Evolutionary conservation across 225 moss, liverwort and hornwort genomes (phyloP).

Genomic region (Ulota crispa): DNA sequence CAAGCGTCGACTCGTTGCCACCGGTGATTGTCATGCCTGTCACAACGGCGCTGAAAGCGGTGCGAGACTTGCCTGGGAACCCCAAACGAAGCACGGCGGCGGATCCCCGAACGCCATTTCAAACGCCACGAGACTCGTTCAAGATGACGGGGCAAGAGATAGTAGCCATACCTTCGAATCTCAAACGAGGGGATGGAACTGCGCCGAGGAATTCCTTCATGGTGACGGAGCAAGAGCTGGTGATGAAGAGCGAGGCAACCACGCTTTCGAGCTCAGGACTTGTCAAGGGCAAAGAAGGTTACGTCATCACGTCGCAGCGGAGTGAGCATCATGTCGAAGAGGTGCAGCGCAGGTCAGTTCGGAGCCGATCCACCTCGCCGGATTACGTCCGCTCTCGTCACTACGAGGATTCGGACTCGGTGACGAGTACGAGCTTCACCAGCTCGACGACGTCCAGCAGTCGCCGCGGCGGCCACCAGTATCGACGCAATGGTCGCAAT

Average conservation of each 20-base stretch:
- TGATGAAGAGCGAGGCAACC: conserved; percentile 19
- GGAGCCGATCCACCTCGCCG: conserved; percentile 39
- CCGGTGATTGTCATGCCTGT: neutral
- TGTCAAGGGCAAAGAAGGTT: conserved; percentile 10
- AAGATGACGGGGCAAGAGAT: conserved; percentile 9
- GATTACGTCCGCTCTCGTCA: conserved; percentile 17
- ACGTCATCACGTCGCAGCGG: conserved; percentile 23
- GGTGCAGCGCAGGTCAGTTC: conserved; percentile 10
- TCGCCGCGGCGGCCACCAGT: conserved; percentile 22
- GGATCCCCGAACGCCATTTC: neutral
- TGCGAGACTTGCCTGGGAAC: conserved; percentile 4
- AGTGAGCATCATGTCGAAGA: conserved; percentile 39
- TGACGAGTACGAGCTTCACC: conserved; percentile 41
- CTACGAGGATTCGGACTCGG: conserved; percentile 27
- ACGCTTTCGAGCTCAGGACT: neutral
- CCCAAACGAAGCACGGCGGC: neutral
- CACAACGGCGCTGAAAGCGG: conserved; percentile 10
- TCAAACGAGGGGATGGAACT: conserved; percentile 6
- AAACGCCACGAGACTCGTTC: conserved; percentile 16
- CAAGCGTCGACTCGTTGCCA: neutral
- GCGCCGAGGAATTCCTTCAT: conserved; percentile 15
- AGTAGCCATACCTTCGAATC: neutral
- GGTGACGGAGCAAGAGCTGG: neutral
- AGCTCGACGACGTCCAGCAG: conserved; percentile 20
- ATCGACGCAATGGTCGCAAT: conserved; percentile 16